Evolutionary conservation across 2,329 filamentous ascomycete genomes (phyloP).

Genomic region (Colletotrichum endophyticum): DNA sequence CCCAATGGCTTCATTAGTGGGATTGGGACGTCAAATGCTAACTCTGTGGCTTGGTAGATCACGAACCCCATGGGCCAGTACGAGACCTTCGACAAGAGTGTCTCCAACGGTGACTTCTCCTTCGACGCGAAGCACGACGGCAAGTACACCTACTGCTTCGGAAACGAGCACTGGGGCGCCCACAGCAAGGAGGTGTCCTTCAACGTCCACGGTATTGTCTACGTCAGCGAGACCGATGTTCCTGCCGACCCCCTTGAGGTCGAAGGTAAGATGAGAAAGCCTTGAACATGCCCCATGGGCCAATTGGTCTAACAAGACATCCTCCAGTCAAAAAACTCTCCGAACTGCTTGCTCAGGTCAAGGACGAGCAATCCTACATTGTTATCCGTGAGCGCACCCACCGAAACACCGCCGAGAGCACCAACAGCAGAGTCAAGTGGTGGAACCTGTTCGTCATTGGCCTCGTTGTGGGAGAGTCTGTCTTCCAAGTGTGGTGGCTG

Average conservation of each 20-base stretch:
- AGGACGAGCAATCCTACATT: constrained; percentile 98
- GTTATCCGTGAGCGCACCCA: constrained; percentile 94
- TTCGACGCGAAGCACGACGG: constrained; percentile 88
- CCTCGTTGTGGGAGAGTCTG: constrained; percentile 85
- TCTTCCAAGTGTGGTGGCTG: constrained; percentile 99
- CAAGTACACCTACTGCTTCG: constrained; percentile 96
- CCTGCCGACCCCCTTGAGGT: constrained; percentile 87
- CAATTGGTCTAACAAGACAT: not conserved
- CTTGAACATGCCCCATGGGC: not conserved
- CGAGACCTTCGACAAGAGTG: constrained; percentile 78
- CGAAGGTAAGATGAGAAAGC: constrained; percentile 67
- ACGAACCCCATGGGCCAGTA: constrained; percentile 77
- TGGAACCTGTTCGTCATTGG: constrained; percentile 97
- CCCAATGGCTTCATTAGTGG: not conserved
- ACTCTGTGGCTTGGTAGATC: constrained; percentile 56
- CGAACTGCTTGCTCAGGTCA: constrained; percentile 87
- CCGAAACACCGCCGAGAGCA: constrained; percentile 98
- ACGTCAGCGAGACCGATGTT: constrained; percentile 87
- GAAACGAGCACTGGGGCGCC: constrained; percentile 97
- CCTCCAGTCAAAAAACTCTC: constrained; percentile 77
- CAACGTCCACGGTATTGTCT: constrained; percentile 98
- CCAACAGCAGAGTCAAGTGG: constrained; percentile 97
- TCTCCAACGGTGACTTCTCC: constrained; percentile 91
- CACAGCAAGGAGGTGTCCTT: constrained; percentile 98
- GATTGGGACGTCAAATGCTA: not conserved